phyloP scores from a whole-genome alignment of 106 monocot species.

The Cymbidium sinense region DNA sequence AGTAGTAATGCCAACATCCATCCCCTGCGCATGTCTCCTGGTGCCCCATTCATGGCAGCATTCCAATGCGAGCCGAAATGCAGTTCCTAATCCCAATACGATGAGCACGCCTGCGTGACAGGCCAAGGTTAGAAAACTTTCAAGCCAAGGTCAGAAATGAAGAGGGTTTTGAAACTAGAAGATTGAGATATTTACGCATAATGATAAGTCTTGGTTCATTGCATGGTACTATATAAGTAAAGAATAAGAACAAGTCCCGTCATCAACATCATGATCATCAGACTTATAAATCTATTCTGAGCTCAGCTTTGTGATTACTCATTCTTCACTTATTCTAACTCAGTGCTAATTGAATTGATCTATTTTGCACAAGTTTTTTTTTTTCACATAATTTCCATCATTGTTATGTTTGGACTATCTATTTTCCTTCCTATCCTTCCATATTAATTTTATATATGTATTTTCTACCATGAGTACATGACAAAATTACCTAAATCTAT shows the following conservation, averaged over 20 bases:
- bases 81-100: slow-evolving; percentile 75
- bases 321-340: neutral
- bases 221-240: neutral
- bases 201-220: neutral
- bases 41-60: slow-evolving; percentile 69
- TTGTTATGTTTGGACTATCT: no score
- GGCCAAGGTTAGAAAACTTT: neutral
- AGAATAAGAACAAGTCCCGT: neutral
- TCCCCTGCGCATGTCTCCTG: slow-evolving; percentile 28
- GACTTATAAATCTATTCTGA: neutral
- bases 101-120: slow-evolving; percentile 71
- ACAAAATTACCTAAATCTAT: no score
- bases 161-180: neutral
- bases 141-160: neutral
- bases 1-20: slow-evolving; percentile 29
- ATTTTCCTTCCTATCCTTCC: no score
- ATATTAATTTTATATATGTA: no score
- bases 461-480: no score
- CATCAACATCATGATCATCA: neutral
- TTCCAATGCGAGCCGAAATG: slow-evolving; percentile 62
- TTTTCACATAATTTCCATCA: no score
- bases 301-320: neutral
- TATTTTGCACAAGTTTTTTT: no score
- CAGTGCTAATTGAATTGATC: neutral
- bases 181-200: neutral